These are phyloP conservation scores for Pharnaceum exiguum DNA, from an alignment of 148 eudicot genomes.

Conservation along the genomic window DNA sequence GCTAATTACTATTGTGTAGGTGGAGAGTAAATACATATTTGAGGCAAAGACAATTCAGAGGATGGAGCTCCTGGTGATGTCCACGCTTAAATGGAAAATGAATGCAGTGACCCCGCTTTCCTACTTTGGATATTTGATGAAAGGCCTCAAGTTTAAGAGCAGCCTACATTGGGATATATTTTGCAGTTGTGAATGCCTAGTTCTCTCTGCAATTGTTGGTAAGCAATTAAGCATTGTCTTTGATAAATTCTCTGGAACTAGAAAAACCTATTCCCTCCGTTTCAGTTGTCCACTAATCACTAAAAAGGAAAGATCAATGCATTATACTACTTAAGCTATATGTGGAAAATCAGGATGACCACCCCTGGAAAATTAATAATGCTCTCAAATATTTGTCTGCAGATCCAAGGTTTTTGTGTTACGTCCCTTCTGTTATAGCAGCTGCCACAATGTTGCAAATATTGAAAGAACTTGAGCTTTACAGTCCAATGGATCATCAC, in stretches of 20 bases:
- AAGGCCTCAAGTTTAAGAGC: slow-evolving; percentile 43
- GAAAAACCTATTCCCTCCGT: too few relatives aligned
- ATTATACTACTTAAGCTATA: too few relatives aligned
- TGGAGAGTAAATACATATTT: slow-evolving; percentile 51
- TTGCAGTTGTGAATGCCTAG: slow-evolving; percentile 44
- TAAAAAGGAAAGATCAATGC: too few relatives aligned
- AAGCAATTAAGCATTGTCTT: slow-evolving; percentile 20
- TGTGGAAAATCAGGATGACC: too few relatives aligned
- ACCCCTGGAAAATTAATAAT: background rate
- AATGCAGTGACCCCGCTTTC: slow-evolving; percentile 76
- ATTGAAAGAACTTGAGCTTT: slow-evolving; percentile 46
- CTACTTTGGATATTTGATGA: slow-evolving; percentile 48
- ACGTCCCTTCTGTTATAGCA: slow-evolving; percentile 70
- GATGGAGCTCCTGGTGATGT: slow-evolving; percentile 80
- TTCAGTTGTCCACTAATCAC: background rate
- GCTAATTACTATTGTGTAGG: slow-evolving; percentile 26
- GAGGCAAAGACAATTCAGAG: slow-evolving; percentile 68
- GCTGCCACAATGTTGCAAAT: slow-evolving; percentile 53
- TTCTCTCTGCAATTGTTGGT: slow-evolving; percentile 55
- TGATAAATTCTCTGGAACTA: too few relatives aligned
- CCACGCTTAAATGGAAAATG: slow-evolving; percentile 77
- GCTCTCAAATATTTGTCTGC: slow-evolving; percentile 11
- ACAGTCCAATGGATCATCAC: slow-evolving; percentile 30
- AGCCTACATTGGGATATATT: slow-evolving; percentile 42
- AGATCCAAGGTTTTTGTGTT: slow-evolving; percentile 53